phyloP scores from a whole-genome alignment of 2,329 filamentous ascomycete species.

The Fusarium sp. region DNA sequence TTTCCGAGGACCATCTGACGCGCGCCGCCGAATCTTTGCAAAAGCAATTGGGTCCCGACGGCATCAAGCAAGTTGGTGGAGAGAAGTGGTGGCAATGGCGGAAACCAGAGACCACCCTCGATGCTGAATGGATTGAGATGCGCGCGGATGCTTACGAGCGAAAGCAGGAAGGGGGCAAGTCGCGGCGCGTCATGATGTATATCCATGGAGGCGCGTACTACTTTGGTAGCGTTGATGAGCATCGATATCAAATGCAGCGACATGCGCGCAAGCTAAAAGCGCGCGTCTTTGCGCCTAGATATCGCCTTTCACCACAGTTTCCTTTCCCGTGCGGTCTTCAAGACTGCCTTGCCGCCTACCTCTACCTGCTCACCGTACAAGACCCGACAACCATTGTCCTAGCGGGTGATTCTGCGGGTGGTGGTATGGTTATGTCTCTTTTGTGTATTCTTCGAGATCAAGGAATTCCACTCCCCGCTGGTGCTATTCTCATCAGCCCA shows the following conservation, averaged over 20 bases:
- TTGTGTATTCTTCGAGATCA: conserved; percentile 85
- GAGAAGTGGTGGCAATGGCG: conserved; percentile 92
- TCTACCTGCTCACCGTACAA: conserved; percentile 81
- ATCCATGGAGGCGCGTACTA: conserved; percentile 95
- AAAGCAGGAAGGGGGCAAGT: conserved; percentile 68
- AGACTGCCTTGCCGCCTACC: conserved; percentile 89
- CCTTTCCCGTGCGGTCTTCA: conserved; percentile 94
- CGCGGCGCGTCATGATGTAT: conserved; percentile 88
- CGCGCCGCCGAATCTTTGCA: conserved; percentile 75
- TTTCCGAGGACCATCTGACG: conserved; percentile 72
- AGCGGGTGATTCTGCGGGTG: conserved; percentile 93
- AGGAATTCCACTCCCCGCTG: conserved; percentile 85
- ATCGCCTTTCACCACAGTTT: conserved; percentile 91
- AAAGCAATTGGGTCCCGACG: conserved; percentile 80
- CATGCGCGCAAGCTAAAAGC: conserved; percentile 95
- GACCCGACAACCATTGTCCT: conserved; percentile 85
- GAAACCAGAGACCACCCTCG: conserved; percentile 71
- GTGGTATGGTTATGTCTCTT: conserved; percentile 86
- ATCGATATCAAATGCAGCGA: conserved; percentile 97
- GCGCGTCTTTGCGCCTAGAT: conserved; percentile 85
- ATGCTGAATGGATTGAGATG: conserved; percentile 98
- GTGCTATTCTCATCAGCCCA: conserved; percentile 89
- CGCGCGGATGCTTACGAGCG: conserved; percentile 76
- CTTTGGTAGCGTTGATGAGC: conserved; percentile 95
- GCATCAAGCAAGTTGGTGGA: conserved; percentile 81